Base-by-base conservation (phyloP, 2,329 filamentous ascomycete genomes). In the Xylaria hypoxylon region DNA sequence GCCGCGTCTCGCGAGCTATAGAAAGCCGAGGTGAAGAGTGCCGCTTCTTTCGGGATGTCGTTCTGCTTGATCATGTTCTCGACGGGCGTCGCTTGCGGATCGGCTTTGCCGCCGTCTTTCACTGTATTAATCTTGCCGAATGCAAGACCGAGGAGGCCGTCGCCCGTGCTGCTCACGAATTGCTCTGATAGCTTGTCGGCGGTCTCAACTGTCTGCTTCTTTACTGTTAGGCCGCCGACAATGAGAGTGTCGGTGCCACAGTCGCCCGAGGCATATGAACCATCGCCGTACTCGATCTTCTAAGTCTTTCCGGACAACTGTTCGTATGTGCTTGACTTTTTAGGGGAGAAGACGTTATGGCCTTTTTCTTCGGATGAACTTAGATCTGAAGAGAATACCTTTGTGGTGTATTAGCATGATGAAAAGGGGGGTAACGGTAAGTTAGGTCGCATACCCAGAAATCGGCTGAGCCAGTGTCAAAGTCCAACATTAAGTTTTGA, bases 401-500 rank as follows among this genome's bases (percentile, higher is more conserved):
- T 70, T 8, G 7, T 35, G 19, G 19, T 2, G 17, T 24, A 40
- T 70, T 47, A 70, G 24, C 10, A 28, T 15, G 13, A 26, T 31
- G 51, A 17, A 42, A 40, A 17, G 11, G 17, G 24, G 5, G 8
- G 22, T 13, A 33, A 6, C 31, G 28, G 19, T 1, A 22, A 5
- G 56, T 42, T 40, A 38, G 24, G 31, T 31, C n/a, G 57, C 81
- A 71, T 79, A 88, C 86, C 90, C 89, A 92, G 24, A 91, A 81
- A 80, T 92, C 90, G 22, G 89, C 84, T 11, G 88, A 91, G 22
- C 90, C 90, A 44, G 90, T 92, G 75, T 93, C 90, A 68, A 92
- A 92, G 73, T 92, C 86, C 15, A 92, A 77, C 69, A 83, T 84
- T 48, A 89, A 70, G 51, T 79, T 87, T 79, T 92, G 90, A 1